These are phyloP conservation scores for Candida succiphila DNA, from an alignment of 805 yeast species.

Conservation along the genomic window DNA sequence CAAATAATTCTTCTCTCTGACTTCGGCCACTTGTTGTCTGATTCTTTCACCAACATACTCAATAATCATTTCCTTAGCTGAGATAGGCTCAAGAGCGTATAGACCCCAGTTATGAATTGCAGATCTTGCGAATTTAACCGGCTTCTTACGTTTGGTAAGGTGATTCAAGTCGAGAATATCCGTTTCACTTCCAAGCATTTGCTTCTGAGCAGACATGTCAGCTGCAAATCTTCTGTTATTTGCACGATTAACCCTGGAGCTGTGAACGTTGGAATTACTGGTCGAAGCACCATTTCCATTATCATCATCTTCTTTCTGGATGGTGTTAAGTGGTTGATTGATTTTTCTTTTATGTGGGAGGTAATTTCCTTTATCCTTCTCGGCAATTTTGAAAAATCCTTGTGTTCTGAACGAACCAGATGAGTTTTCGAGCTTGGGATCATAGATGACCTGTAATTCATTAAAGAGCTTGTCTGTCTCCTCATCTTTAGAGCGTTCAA, in stretches of 20 bases:
- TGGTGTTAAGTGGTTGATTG: slow-evolving; percentile 62
- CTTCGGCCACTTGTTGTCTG: slow-evolving; percentile 89
- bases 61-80: slow-evolving; percentile 94
- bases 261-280: slow-evolving; percentile 33
- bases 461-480: slow-evolving; percentile 14
- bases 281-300: slow-evolving; percentile 17
- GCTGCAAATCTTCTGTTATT: slow-evolving; percentile 83
- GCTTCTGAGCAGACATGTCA: slow-evolving; percentile 74
- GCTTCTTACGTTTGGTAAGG: slow-evolving; percentile 80
- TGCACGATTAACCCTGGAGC: slow-evolving; percentile 81
- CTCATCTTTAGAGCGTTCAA: slow-evolving; percentile 14
- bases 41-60: slow-evolving; percentile 96
- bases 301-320: slow-evolving; percentile 50
- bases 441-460: slow-evolving; percentile 18
- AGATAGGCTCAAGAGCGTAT: slow-evolving; percentile 90
- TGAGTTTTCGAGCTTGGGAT: slow-evolving; percentile 24
- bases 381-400: slow-evolving; percentile 67
- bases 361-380: slow-evolving; percentile 61
- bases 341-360: slow-evolving; percentile 72
- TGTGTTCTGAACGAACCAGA: slow-evolving; percentile 63
- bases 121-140: slow-evolving; percentile 93
- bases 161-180: slow-evolving; percentile 80
- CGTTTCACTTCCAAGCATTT: slow-evolving; percentile 68
- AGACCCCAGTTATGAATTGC: slow-evolving; percentile 98
- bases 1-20: slow-evolving; percentile 76